Evolutionary conservation across 2,329 filamentous ascomycete genomes (phyloP).

Genomic region (Aspergillus persii): DNA sequence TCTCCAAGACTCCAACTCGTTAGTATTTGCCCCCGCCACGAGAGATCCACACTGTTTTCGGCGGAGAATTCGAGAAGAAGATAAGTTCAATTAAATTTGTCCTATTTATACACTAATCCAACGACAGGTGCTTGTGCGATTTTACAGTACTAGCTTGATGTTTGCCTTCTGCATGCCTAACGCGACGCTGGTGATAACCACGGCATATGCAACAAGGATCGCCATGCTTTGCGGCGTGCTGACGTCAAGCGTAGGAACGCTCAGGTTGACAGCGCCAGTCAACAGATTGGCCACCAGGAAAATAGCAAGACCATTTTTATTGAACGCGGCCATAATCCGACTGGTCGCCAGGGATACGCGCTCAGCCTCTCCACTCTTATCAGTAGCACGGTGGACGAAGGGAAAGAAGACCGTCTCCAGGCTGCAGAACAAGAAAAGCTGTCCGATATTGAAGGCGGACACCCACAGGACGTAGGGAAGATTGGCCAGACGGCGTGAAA

Average conservation of each 20-base stretch:
- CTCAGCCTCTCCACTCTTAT: conserved; percentile 58
- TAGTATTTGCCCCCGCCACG: neutral
- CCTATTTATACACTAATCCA: neutral
- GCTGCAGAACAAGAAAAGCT: conserved; percentile 73
- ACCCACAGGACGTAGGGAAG: conserved; percentile 93
- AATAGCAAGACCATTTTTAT: conserved; percentile 79
- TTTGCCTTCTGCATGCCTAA: conserved; percentile 39
- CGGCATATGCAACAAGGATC: conserved; percentile 72
- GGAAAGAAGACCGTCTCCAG: conserved; percentile 80
- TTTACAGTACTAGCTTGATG: conserved; percentile 27
- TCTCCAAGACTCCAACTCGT: neutral
- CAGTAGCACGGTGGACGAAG: conserved; percentile 59
- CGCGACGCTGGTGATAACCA: conserved; percentile 64
- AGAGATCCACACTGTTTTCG: neutral
- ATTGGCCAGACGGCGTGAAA: conserved; percentile 88
- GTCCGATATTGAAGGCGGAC: conserved; percentile 82
- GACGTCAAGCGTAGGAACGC: conserved; percentile 75
- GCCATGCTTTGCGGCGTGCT: conserved; percentile 64
- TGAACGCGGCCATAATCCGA: conserved; percentile 76
- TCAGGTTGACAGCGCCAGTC: conserved; percentile 87
- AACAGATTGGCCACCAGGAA: conserved; percentile 87
- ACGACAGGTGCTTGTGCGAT: neutral
- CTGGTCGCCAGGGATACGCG: conserved; percentile 71
- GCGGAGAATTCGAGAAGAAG: neutral
- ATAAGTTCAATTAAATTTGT: neutral